Evolutionary conservation across 2,329 filamentous ascomycete genomes (phyloP).

Genomic region (Neoscytalidium dimidiatum): DNA sequence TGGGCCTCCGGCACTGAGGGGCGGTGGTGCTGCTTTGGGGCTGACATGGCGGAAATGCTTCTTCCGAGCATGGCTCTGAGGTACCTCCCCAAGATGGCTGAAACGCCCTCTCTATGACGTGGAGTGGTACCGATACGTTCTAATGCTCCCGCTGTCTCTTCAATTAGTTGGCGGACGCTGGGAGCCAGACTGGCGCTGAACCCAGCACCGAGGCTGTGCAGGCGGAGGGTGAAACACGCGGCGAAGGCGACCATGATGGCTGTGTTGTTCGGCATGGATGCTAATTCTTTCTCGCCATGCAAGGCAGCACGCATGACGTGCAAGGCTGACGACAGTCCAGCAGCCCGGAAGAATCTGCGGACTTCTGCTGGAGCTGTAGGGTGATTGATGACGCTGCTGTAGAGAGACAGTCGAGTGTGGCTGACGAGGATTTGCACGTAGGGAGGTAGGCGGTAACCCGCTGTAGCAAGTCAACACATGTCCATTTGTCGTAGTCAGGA

Average conservation of each 20-base stretch:
- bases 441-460: slow-evolving; percentile 59
- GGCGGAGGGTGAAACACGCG: slow-evolving; percentile 55
- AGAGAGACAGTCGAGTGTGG: slow-evolving; percentile 73
- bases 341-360: slow-evolving; percentile 71
- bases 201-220: slow-evolving; percentile 56
- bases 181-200: slow-evolving; percentile 37
- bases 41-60: slow-evolving; percentile 31
- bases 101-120: slow-evolving; percentile 67
- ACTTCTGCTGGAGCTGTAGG: slow-evolving; percentile 70
- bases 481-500: slow-evolving; percentile 56
- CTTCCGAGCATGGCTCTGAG: slow-evolving; percentile 40
- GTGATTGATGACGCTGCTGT: slow-evolving; percentile 73
- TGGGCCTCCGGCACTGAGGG: slow-evolving; percentile 4
- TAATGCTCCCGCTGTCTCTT: slow-evolving; percentile 68
- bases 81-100: slow-evolving; percentile 60
- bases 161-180: slow-evolving; percentile 53
- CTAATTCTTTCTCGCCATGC: slow-evolving; percentile 68
- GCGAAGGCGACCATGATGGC: slow-evolving; percentile 79
- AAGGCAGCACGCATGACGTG: slow-evolving; percentile 74
- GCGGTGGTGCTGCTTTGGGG: slow-evolving; percentile 29
- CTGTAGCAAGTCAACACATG: slow-evolving; percentile 26
- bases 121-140: slow-evolving; percentile 69
- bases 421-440: slow-evolving; percentile 76
- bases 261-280: slow-evolving; percentile 78
- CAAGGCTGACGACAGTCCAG: slow-evolving; percentile 70